Conservation (phyloP, 2,329 filamentous ascomycete species). For the Epichloe brachyelytri region DNA sequence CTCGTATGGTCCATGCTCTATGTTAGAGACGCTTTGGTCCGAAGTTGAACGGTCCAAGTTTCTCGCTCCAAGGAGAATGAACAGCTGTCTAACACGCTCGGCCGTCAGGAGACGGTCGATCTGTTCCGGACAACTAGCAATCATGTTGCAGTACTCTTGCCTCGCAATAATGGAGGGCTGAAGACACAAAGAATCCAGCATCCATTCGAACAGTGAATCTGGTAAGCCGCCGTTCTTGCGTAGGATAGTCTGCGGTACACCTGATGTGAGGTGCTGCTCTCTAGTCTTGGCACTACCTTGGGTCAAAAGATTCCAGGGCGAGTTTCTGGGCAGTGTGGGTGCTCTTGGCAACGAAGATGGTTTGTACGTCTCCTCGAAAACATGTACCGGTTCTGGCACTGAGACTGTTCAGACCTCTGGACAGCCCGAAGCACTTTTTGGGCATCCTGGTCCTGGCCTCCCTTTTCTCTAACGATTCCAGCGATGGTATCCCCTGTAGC, state of each 20-base stretch:
- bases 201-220: slow-evolving; percentile 54
- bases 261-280: slow-evolving; percentile 47
- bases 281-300: slow-evolving; percentile 32
- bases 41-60: slow-evolving; percentile 25
- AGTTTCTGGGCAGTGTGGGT: slow-evolving; percentile 20
- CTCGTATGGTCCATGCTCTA: slow-evolving; percentile 16
- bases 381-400: slow-evolving; percentile 27
- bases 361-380: slow-evolving; percentile 32
- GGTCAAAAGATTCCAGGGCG: slow-evolving; percentile 34
- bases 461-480: slow-evolving; percentile 22
- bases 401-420: slow-evolving; percentile 32
- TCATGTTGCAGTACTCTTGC: slow-evolving; percentile 46
- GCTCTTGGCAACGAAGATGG: slow-evolving; percentile 13
- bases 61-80: slow-evolving; percentile 43
- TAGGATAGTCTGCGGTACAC: slow-evolving; percentile 42
- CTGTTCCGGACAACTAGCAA: slow-evolving; percentile 31
- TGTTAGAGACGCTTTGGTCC: slow-evolving; percentile 11
- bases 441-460: slow-evolving; percentile 31
- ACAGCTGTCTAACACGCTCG: slow-evolving; percentile 36
- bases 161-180: slow-evolving; percentile 44
- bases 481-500: slow-evolving; percentile 10
- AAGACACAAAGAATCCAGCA: slow-evolving; percentile 44
- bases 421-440: slow-evolving; percentile 35
- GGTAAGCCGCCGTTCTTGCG: slow-evolving; percentile 30
- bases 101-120: slow-evolving; percentile 31